These are phyloP conservation scores for Lojkania enalia DNA, from an alignment of 2,329 filamentous ascomycete species.

Conservation along the genomic window DNA sequence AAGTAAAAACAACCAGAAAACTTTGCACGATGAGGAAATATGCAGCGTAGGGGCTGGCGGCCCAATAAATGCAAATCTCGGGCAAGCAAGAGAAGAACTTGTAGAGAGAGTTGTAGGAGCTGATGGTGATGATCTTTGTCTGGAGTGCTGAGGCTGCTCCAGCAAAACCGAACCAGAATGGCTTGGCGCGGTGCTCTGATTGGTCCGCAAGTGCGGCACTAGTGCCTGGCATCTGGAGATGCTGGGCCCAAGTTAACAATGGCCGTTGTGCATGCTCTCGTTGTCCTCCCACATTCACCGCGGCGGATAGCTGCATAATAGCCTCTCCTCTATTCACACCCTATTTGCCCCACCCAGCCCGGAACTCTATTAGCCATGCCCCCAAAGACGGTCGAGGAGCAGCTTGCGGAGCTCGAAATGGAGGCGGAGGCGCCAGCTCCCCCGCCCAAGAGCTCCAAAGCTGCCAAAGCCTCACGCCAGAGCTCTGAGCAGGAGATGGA, in stretches of 20 bases:
- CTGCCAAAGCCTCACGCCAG: conserved; percentile 48
- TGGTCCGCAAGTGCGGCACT: conserved; percentile 14
- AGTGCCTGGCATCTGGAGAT: conserved; percentile 25
- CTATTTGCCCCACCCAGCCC: not conserved
- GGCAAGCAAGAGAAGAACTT: not conserved
- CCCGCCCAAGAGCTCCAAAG: conserved; percentile 47
- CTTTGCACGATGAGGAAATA: conserved; percentile 20
- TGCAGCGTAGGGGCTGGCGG: conserved; percentile 4
- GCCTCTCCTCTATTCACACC: not conserved
- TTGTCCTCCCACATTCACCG: not conserved
- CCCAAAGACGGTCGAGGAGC: conserved; percentile 50
- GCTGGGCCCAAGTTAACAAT: conserved; percentile 14
- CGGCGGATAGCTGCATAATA: not conserved
- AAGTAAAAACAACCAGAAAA: conserved; percentile 22
- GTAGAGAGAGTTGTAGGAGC: conserved; percentile 17
- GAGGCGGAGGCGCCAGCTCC: conserved; percentile 38
- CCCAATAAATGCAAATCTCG: not conserved
- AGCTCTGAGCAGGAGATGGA: conserved; percentile 61
- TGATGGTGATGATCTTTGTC: conserved; percentile 41
- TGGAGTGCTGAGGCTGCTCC: conserved; percentile 37
- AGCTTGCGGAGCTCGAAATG: conserved; percentile 50
- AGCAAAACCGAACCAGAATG: conserved; percentile 25
- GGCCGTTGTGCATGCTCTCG: conserved; percentile 1
- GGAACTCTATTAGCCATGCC: conserved; percentile 27
- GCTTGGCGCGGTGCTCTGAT: conserved; percentile 22